These are phyloP conservation scores for Talaromyces sp. DNA, from an alignment of 2,329 filamentous ascomycete species.

Conservation along the genomic window DNA sequence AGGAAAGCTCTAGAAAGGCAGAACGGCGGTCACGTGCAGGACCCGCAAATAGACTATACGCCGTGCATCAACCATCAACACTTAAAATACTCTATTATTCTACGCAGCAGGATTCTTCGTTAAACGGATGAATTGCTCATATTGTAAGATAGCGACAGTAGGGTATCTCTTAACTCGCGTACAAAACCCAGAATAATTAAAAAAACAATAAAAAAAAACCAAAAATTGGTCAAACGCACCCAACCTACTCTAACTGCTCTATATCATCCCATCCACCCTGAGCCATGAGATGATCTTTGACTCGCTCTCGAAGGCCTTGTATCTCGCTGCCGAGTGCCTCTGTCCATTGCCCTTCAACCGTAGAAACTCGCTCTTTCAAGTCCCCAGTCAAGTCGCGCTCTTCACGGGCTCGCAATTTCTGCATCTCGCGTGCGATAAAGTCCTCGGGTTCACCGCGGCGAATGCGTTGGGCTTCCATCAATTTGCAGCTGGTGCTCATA, in stretches of 20 bases:
- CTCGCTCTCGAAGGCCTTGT: constrained; percentile 64
- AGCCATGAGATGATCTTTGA: constrained; percentile 66
- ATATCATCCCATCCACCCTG: constrained; percentile 86
- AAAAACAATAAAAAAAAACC: constrained; percentile 3
- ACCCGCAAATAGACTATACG: no score
- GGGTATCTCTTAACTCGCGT: constrained; percentile 6
- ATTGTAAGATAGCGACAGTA: constrained; percentile 9
- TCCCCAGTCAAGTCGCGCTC: constrained; percentile 70
- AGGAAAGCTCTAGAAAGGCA: constrained; percentile 36
- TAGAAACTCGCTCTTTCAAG: constrained; percentile 84
- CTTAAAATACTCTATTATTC: no score
- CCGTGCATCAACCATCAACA: no score
- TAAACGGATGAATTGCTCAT: not conserved
- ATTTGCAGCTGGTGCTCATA: constrained; percentile 61
- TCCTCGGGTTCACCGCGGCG: constrained; percentile 39
- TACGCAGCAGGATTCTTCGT: no score
- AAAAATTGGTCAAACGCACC: constrained; percentile 24
- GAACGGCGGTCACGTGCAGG: constrained; percentile 1
- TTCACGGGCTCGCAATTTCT: constrained; percentile 59
- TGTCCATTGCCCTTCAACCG: constrained; percentile 86
- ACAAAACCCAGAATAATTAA: not conserved
- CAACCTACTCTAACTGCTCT: constrained; percentile 45
- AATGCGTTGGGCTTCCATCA: constrained; percentile 60
- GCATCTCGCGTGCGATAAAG: constrained; percentile 42
- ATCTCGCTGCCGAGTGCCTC: constrained; percentile 78